Evolutionary conservation across 305 asterid species (phyloP), one percentile per base, ranked within the genome.

Genomic region (Rubia peregrina): DNA sequence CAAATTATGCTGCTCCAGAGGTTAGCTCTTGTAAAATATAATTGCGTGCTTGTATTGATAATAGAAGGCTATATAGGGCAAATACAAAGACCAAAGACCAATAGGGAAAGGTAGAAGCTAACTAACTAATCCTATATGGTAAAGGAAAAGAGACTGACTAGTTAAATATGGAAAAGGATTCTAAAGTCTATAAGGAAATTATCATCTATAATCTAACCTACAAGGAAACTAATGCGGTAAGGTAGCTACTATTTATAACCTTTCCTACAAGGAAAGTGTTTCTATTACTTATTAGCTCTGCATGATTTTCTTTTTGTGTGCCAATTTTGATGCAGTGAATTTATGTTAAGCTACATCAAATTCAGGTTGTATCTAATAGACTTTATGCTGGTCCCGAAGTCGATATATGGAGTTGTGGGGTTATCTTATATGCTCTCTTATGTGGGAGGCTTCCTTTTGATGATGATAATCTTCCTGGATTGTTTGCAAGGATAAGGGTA

Each of bases 1-100:
- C 90, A 41, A 86, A 85, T 71, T 88, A 86, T 62, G 95, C 95
- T 19, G 95, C 95, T 64, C 95, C 95, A n/a, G 95, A 86, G 95
- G 95, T 88, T 24, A 24, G 26, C 26, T 24, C 26, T 24, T 24
- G 26, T 24, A 24, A 24, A 24, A 24, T 24, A 24, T 24, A 24
- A 24, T 24, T 24, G 26, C 26, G 26, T 24, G 26, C 26, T 24
- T 24, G 26, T 24, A 24, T 24, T 24, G 26, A 24, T 24, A 24
- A 24, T 24, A 24, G 26, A 24, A 24, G 26, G 26, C 26, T 24
- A 24, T 24, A 24, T 24, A 24, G 26, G 26, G 26, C 26, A 24
- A 24, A 24, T 24, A 24, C 26, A 24, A 24, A 0, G 26, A 24
- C 26, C 26, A 24, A 24, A 24, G 26, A 24, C 26, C 26, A 24